These are phyloP conservation scores for Eimeria necatrix DNA, from an alignment of 169 alveolate species.

Conservation along the genomic window DNA sequence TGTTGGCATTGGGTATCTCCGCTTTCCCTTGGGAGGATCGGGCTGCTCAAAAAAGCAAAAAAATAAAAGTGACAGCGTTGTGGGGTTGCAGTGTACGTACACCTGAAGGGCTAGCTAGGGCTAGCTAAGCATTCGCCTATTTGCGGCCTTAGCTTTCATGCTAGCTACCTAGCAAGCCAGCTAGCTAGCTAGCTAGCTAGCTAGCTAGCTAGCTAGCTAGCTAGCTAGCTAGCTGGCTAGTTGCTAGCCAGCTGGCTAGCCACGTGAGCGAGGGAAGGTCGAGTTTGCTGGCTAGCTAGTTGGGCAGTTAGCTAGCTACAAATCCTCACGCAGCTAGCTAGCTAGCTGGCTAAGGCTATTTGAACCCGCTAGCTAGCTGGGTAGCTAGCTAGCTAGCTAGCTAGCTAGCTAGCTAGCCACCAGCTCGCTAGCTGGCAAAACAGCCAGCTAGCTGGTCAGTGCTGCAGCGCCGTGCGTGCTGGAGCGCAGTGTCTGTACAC, in stretches of 20 bases:
- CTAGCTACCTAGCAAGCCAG: not conserved
- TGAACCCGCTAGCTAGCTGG: not conserved
- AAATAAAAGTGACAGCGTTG: not conserved
- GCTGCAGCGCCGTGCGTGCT: no score
- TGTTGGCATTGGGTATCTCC: not conserved
- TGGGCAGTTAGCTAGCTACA: no score
- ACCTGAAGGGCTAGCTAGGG: not conserved
- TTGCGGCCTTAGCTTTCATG: not conserved
- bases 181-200: not conserved
- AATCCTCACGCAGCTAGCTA: no score
- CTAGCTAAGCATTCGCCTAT: no score
- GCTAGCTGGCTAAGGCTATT: no score
- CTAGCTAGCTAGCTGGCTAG: not conserved
- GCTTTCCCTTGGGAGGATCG: conserved; percentile 24
- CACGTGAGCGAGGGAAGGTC: no score
- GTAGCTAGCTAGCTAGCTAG: not conserved
- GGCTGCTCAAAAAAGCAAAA: not conserved
- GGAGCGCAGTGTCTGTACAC: no score
- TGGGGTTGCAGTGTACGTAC: not conserved
- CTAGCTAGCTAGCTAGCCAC: not conserved
- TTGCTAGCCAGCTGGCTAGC: not conserved
- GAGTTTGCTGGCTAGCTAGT: no score
- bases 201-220: not conserved
- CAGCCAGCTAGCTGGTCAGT: no score
- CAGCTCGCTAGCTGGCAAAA: no score